These are phyloP conservation scores for Ballota nigra DNA, from an alignment of 257 asterid genomes.

Conservation along the genomic window DNA sequence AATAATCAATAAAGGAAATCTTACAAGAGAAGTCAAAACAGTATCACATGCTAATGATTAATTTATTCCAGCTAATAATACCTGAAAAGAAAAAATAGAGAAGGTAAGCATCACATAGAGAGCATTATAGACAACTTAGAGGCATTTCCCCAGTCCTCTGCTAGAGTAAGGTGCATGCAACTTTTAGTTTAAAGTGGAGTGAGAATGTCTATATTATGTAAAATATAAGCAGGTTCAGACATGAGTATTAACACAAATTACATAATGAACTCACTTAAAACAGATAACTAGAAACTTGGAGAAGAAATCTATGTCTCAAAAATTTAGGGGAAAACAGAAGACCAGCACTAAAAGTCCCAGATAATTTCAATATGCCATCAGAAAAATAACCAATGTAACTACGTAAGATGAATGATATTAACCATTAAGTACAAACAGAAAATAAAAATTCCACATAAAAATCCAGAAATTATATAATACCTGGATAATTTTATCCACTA, in stretches of 20 bases:
- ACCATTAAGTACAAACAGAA: not conserved
- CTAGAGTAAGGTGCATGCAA: not conserved
- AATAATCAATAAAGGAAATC: constrained; percentile 12
- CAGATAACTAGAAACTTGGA: not conserved
- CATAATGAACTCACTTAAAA: not conserved
- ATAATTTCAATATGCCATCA: constrained; percentile 1
- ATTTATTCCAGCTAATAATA: constrained; percentile 6
- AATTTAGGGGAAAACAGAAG: constrained; percentile 2
- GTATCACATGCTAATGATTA: constrained; percentile 14
- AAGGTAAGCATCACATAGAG: constrained; percentile 12
- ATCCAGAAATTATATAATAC: constrained; percentile 31
- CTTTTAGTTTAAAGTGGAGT: constrained; percentile 1
- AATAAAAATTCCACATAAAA: not conserved
- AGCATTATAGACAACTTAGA: constrained; percentile 8
- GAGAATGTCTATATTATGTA: constrained; percentile 4
- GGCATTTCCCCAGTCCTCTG: not conserved
- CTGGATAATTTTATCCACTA: constrained; percentile 73
- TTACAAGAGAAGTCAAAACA: constrained; percentile 15
- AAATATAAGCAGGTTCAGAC: not conserved
- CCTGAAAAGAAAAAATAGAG: constrained; percentile 6
- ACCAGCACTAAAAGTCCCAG: constrained; percentile 3
- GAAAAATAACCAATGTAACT: constrained; percentile 2
- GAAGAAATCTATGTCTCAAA: not conserved
- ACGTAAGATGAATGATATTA: constrained; percentile 2
- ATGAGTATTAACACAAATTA: not conserved